These are phyloP conservation scores for Calvatia gigantea DNA, from an alignment of 768 basidiomycete species.

Conservation along the genomic window DNA sequence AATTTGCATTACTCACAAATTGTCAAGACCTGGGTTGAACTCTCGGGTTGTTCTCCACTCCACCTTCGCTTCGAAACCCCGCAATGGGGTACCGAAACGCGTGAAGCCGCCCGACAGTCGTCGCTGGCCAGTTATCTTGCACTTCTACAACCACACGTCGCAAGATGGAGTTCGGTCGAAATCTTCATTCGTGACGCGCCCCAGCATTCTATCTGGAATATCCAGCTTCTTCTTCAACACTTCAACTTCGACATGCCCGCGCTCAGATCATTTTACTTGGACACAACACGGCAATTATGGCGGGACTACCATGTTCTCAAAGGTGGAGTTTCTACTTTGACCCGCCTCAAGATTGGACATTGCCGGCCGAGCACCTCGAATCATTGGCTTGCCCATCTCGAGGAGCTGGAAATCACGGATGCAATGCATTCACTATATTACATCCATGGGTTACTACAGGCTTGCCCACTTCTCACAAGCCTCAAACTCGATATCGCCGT, in stretches of 20 bases:
- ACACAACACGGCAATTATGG: conserved; percentile 11
- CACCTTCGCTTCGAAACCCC: conserved; percentile 11
- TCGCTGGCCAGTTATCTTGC: conserved; percentile 3
- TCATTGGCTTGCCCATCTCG: conserved; percentile 10
- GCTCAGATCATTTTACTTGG: conserved; percentile 8
- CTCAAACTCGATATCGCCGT: conserved; percentile 10
- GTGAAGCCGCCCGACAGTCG: background rate
- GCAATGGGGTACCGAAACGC: conserved; percentile 5
- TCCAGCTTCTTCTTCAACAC: conserved; percentile 10
- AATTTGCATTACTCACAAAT: conserved; percentile 5
- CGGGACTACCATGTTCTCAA: conserved; percentile 10
- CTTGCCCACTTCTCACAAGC: background rate
- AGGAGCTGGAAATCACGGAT: conserved; percentile 6
- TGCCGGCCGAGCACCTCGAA: conserved; percentile 11
- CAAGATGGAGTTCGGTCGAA: conserved; percentile 4
- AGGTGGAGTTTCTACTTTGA: conserved; percentile 2
- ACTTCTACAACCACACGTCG: conserved; percentile 3
- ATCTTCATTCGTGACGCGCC: conserved; percentile 7
- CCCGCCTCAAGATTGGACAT: conserved; percentile 5
- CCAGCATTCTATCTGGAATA: conserved; percentile 13
- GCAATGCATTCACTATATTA: conserved; percentile 9
- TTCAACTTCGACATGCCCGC: conserved; percentile 14
- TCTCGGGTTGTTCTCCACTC: background rate
- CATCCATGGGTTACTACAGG: conserved; percentile 8
- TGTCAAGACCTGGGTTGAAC: conserved; percentile 2